phyloP scores from a whole-genome alignment of 2,329 filamentous ascomycete genomes.

The Fusarium aywerte region DNA sequence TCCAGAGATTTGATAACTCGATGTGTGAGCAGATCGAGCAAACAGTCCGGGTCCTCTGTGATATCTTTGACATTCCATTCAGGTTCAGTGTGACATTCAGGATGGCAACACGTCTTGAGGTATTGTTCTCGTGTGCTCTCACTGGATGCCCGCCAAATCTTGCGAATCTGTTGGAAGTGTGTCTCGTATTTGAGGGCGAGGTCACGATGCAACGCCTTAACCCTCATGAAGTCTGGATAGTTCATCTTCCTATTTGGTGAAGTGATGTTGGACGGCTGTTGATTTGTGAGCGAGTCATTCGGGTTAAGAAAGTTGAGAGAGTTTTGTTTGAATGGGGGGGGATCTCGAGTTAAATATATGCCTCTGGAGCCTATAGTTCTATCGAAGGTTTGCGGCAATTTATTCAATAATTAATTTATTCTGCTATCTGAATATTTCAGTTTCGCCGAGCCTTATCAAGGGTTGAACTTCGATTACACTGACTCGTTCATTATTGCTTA shows the following conservation, averaged over 20 bases:
- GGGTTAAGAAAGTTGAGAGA: no score
- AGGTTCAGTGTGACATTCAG: constrained; percentile 29
- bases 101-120: constrained; percentile 31
- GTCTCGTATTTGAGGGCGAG: background rate
- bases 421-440: no score
- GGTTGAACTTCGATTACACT: no score
- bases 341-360: no score
- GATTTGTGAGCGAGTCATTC: no score
- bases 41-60: constrained; percentile 48
- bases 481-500: no score
- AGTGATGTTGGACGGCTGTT: background rate
- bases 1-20: constrained; percentile 50
- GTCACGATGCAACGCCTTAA: background rate
- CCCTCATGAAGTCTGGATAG: background rate
- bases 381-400: no score
- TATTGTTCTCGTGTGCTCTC: background rate
- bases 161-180: background rate
- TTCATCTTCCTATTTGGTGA: background rate
- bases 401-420: no score
- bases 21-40: constrained; percentile 54
- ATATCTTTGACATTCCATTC: constrained; percentile 59
- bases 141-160: background rate
- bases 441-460: no score
- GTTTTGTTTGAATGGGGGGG: no score
- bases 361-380: no score